These are phyloP conservation scores for Aspergillus costaricaensis DNA, from an alignment of 2,329 filamentous ascomycete genomes.

Conservation along the genomic window DNA sequence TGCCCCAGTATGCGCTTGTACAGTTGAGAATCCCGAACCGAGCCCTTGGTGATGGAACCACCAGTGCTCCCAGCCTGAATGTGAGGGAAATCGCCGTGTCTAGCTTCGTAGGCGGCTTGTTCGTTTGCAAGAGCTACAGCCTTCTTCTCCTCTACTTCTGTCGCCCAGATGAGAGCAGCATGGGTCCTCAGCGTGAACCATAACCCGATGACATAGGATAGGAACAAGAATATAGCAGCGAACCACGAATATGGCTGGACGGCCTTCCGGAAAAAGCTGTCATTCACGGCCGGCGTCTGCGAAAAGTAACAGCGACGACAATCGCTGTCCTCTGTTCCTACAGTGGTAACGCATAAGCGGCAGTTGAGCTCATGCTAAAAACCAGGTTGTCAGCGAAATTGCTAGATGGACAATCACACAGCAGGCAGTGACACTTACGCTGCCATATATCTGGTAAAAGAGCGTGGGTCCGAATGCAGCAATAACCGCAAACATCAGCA, in stretches of 20 bases:
- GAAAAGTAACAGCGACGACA: constrained; percentile 94
- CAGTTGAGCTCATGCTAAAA: constrained; percentile 85
- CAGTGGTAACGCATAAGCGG: constrained; percentile 61
- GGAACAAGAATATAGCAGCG: constrained; percentile 78
- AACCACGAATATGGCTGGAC: constrained; percentile 94
- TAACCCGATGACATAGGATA: constrained; percentile 90
- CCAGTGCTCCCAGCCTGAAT: constrained; percentile 35
- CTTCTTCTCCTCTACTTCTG: constrained; percentile 76
- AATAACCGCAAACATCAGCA: constrained; percentile 94
- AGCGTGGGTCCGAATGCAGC: constrained; percentile 92
- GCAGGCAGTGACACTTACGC: constrained; percentile 53
- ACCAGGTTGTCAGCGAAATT: constrained; percentile 31
- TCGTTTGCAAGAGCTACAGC: constrained; percentile 39
- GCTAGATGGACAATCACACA: neutral
- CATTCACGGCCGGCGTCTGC: constrained; percentile 78
- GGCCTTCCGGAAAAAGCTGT: constrained; percentile 85
- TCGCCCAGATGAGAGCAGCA: constrained; percentile 95
- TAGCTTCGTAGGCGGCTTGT: constrained; percentile 36
- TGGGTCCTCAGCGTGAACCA: constrained; percentile 96
- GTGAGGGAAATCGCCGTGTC: constrained; percentile 34
- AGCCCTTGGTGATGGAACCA: constrained; percentile 57
- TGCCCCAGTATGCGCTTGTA: constrained; percentile 94
- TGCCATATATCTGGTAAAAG: constrained; percentile 98
- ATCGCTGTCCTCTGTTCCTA: constrained; percentile 54
- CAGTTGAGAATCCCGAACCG: constrained; percentile 82